These are phyloP conservation scores for Asparagopsis taxiformis DNA, from an alignment of 31 red algal species.

Conservation along the genomic window DNA sequence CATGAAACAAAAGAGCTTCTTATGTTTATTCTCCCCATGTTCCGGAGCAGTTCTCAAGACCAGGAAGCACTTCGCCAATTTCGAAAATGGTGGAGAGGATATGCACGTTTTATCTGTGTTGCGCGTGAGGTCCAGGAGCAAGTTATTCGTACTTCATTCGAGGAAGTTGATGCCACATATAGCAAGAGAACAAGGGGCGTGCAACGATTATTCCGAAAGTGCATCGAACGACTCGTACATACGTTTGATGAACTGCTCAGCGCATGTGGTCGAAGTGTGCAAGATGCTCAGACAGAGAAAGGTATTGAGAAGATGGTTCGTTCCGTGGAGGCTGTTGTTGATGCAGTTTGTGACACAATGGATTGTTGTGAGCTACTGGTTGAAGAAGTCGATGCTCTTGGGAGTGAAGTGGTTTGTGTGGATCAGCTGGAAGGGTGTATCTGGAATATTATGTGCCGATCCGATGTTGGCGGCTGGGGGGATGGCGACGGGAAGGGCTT, in stretches of 20 bases:
- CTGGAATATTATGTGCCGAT: neutral
- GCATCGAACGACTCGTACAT: neutral
- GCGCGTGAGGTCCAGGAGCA: neutral
- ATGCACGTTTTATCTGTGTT: constrained; percentile 2
- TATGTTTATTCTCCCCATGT: neutral
- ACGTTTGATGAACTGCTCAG: neutral
- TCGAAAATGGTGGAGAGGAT: neutral
- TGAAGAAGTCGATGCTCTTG: neutral
- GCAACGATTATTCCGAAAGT: neutral
- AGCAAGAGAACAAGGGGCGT: neutral
- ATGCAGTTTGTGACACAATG: neutral
- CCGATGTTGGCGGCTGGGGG: neutral
- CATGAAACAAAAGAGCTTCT: neutral
- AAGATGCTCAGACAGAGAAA: neutral
- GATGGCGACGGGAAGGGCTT: neutral
- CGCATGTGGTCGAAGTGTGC: neutral
- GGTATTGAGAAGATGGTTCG: neutral
- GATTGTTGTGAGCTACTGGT: neutral
- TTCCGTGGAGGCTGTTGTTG: neutral
- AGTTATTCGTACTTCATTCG: neutral
- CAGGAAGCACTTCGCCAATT: neutral
- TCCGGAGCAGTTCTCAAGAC: neutral
- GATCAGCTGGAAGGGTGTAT: neutral
- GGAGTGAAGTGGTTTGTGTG: neutral
- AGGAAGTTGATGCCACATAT: neutral